A percentile compares a stretch with the other conserved stretches of the same genome.
Evolutionary conservation across 1,284 basidiomycete species (phyloP).

Genomic region (Tylopilus sp.): DNA sequence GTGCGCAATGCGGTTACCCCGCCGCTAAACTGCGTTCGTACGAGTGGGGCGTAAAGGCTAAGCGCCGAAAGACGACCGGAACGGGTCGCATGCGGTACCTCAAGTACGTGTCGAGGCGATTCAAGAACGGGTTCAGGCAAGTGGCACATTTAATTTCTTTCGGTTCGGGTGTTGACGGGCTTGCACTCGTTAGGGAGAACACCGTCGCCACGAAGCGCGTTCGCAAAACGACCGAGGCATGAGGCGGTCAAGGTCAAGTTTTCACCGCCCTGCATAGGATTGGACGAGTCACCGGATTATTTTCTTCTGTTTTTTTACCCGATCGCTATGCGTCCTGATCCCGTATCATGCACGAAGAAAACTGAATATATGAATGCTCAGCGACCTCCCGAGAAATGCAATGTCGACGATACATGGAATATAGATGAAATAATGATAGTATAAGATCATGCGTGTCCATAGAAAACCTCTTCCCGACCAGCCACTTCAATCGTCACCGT

Average conservation of each 20-base stretch:
- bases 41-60: slow-evolving; percentile 98
- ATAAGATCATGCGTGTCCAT: slow-evolving; percentile 3
- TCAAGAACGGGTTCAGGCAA: slow-evolving; percentile 97
- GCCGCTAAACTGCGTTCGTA: slow-evolving; percentile 93
- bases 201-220: slow-evolving; percentile 65
- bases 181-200: slow-evolving; percentile 61
- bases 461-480: background rate
- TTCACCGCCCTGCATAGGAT: background rate
- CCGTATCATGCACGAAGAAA: slow-evolving; percentile 11
- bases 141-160: too few relatives aligned
- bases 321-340: slow-evolving; percentile 16
- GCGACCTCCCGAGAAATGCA: background rate
- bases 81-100: slow-evolving; percentile 96
- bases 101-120: slow-evolving; percentile 86
- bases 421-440: slow-evolving; percentile 21
- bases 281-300: slow-evolving; percentile 16
- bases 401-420: slow-evolving; percentile 17
- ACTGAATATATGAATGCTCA: background rate
- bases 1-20: slow-evolving; percentile 95
- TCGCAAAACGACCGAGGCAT: slow-evolving; percentile 46
- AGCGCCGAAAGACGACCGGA: slow-evolving; percentile 98
- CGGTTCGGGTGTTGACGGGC: background rate
- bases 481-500: slow-evolving; percentile 16
- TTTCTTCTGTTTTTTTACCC: slow-evolving; percentile 4
- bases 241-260: slow-evolving; percentile 13